Base-by-base conservation (phyloP, 176 grass and related monocot genomes). In the Oryza punctata region DNA sequence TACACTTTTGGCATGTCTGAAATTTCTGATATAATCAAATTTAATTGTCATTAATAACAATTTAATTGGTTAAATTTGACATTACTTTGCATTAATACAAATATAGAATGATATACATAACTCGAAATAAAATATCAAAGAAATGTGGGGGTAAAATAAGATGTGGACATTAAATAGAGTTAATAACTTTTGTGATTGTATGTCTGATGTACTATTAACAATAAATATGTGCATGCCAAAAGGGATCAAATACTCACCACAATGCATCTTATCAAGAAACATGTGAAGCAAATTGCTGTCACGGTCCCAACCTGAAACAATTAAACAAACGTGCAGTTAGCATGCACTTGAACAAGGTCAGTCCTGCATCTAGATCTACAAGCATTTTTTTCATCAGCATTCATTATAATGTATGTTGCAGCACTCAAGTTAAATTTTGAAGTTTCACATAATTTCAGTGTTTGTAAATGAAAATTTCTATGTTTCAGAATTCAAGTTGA, bases 231-330 rank as follows among this genome's bases (percentile, higher is more conserved):
- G 21, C 76, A 27, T 23, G 35, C 45, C 24, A 69, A 79, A 33
- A 82, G 69, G 15, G 54, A 77, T 26, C 19, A 86, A 76, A 73
- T 49, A 35, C 91, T 94, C 38, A 97, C 94, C 94, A 97, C 87
- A 78, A 89, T 35, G 46, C 90, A 91, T 91, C 92, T 94, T 87
- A 97, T 87, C 78, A 97, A 78, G 85, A 97, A 97, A 80, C 94
- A 97, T 30, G 88, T 84, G 68, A 83, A 91, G 69, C 94, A 97
- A 79, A 94, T 97, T 82, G 76, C 87, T 57, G 91, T 94, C 59
- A 97, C 89, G 15, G 94, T 90, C 65, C 94, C 94, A 60, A 94
- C 94, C 94, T 97, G 86, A 83, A 5, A 72, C n/a, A 78, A 76
- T 74, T 79, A 25, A 73, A 24, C 19, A 59, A 67, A 35, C 40